Conservation (phyloP, 2,329 filamentous ascomycete species). For the Xylaria sp. region DNA sequence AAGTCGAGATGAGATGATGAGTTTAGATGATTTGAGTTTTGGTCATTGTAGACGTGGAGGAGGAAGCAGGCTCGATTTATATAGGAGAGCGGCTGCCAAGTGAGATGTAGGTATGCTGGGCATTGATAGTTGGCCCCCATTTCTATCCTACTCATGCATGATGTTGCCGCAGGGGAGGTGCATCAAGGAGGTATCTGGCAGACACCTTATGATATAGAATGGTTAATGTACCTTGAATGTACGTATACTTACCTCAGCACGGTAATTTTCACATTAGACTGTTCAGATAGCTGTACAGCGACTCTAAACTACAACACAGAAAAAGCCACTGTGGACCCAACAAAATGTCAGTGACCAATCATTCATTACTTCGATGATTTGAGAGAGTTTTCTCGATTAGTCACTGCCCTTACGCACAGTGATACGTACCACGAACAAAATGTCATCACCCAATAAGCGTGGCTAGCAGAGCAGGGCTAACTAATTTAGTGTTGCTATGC, state of each 20-base stretch:
- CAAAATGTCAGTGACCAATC: not conserved
- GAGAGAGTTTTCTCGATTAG: no score
- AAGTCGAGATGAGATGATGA: not conserved
- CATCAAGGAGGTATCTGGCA: no score
- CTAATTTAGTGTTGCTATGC: not conserved
- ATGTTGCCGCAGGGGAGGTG: not conserved
- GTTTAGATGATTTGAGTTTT: no score
- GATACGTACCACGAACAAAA: not conserved
- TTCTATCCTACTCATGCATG: not conserved
- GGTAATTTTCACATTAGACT: no score
- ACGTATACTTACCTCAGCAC: no score
- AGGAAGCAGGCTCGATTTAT: not conserved
- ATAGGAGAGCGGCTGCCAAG: not conserved
- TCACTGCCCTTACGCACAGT: no score
- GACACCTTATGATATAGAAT: no score
- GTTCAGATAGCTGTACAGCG: no score
- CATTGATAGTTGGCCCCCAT: no score
- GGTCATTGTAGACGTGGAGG: not conserved
- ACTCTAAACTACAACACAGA: not conserved
- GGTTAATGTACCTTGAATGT: no score
- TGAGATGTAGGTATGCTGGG: not conserved
- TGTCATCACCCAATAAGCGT: not conserved
- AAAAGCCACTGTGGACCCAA: not conserved
- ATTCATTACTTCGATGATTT: no score
- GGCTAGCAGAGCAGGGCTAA: not conserved